These are phyloP conservation scores for Babesia gibsoni DNA, from an alignment of 169 alveolate species.

Conservation along the genomic window DNA sequence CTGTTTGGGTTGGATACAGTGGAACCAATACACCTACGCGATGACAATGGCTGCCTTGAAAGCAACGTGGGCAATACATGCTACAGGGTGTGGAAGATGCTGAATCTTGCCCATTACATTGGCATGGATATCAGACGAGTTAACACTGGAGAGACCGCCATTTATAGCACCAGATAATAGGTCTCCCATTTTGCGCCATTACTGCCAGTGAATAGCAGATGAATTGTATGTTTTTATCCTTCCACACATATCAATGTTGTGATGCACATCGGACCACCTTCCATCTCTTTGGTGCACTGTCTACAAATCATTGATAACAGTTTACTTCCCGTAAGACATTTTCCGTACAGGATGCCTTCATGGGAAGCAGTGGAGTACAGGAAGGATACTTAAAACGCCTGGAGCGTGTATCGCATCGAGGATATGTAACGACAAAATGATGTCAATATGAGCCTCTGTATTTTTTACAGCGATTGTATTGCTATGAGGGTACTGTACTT, in stretches of 20 bases:
- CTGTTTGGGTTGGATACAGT: neutral
- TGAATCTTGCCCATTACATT: slow-evolving; percentile 5
- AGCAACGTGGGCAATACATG: slow-evolving; percentile 31
- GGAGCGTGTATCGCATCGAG: too few species aligned
- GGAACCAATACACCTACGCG: slow-evolving; percentile 6
- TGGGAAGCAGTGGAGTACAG: too few species aligned
- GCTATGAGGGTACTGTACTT: neutral
- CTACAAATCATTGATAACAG: too few species aligned
- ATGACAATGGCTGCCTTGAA: slow-evolving; percentile 29
- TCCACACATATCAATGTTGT: too few species aligned
- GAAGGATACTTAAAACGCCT: too few species aligned
- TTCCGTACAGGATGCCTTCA: too few species aligned
- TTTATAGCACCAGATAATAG: slow-evolving; percentile 11
- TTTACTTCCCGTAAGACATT: too few species aligned
- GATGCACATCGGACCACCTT: too few species aligned
- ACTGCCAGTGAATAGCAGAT: neutral
- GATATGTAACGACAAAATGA: too few species aligned
- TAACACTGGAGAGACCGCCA: neutral
- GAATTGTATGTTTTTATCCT: neutral
- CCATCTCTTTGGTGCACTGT: too few species aligned
- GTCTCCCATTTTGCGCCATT: slow-evolving; percentile 9
- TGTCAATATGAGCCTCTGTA: too few species aligned
- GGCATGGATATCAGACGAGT: slow-evolving; percentile 1
- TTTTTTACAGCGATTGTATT: too few species aligned
- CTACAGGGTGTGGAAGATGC: slow-evolving; percentile 35